A percentile compares a stretch with the other conserved stretches of the same genome.
phyloP scores from a whole-genome alignment of 257 asterid genomes.

The Jasminum sambac region DNA sequence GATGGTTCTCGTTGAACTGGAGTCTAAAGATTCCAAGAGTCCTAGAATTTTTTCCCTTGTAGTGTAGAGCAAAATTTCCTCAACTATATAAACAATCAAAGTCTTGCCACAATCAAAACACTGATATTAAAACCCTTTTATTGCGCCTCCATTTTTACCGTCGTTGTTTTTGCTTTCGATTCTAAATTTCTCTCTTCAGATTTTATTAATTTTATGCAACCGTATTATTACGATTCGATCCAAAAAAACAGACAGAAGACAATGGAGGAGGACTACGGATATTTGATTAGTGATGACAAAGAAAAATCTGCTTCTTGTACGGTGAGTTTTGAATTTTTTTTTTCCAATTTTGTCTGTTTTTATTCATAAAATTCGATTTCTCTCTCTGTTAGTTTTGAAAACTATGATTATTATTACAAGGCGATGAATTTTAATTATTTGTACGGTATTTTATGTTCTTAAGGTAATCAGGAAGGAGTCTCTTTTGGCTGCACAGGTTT shows the following conservation, averaged over 20 bases:
- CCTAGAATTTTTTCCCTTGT: too few species aligned
- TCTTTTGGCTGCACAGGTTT: constrained; percentile 68
- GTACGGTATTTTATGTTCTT: constrained; percentile 12
- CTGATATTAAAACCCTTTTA: too few species aligned
- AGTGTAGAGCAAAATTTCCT: too few species aligned
- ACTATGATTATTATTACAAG: constrained; percentile 6
- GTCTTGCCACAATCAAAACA: too few species aligned
- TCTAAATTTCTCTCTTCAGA: too few species aligned
- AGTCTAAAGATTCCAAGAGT: too few species aligned
- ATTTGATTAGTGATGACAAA: constrained; percentile 40
- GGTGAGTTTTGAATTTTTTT: constrained; percentile 24
- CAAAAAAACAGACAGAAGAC: not conserved
- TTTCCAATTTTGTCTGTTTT: not conserved
- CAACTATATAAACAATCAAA: too few species aligned
- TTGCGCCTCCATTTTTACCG: too few species aligned
- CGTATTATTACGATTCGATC: too few species aligned
- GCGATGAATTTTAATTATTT: constrained; percentile 15
- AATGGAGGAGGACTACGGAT: constrained; percentile 30
- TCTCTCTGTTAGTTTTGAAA: not conserved
- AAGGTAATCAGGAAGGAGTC: constrained; percentile 62
- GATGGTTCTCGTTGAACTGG: too few species aligned
- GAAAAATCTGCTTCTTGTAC: constrained; percentile 35
- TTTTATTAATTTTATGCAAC: too few species aligned
- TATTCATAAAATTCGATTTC: not conserved
- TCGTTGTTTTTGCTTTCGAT: too few species aligned